Conservation (phyloP, 2,329 filamentous ascomycete species). For the Teratosphaeria viscida region DNA sequence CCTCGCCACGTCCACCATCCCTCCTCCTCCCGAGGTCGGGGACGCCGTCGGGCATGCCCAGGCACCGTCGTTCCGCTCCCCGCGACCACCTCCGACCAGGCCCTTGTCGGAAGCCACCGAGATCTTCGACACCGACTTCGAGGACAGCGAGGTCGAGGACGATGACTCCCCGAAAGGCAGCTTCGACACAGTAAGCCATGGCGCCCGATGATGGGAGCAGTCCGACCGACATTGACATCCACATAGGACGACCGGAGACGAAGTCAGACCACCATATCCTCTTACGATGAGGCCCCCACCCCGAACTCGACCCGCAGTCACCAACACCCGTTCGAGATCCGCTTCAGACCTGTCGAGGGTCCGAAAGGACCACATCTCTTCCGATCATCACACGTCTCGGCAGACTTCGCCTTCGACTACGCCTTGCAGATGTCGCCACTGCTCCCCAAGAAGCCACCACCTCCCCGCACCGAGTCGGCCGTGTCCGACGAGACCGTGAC, state of each 20-base stretch:
- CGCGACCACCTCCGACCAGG: constrained; percentile 33
- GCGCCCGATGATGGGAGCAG: neutral
- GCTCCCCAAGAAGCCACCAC: constrained; percentile 52
- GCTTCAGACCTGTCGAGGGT: constrained; percentile 61
- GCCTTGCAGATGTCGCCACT: constrained; percentile 62
- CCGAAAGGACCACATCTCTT: constrained; percentile 83
- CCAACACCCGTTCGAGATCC: constrained; percentile 52
- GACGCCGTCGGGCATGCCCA: constrained; percentile 36
- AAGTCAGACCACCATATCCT: constrained; percentile 79
- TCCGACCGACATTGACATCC: constrained; percentile 10
- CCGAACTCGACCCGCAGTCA: constrained; percentile 52
- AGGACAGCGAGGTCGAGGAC: constrained; percentile 51
- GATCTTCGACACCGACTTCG: constrained; percentile 66
- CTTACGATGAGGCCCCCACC: constrained; percentile 72
- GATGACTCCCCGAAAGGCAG: constrained; percentile 50
- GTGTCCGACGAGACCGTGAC: constrained; percentile 28
- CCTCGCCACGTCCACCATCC: constrained; percentile 34
- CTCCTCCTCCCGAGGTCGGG: constrained; percentile 33
- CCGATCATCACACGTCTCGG: constrained; percentile 54
- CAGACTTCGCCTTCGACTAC: constrained; percentile 40
- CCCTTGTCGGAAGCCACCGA: constrained; percentile 65
- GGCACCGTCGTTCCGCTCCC: constrained; percentile 15
- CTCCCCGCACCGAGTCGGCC: constrained; percentile 31
- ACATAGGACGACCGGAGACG: constrained; percentile 47
- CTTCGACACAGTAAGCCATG: constrained; percentile 56